A percentile compares a stretch with the other conserved stretches of the same genome.
phyloP scores from a whole-genome alignment of 139 green algal species.

The Mychonastes homosphaera region DNA sequence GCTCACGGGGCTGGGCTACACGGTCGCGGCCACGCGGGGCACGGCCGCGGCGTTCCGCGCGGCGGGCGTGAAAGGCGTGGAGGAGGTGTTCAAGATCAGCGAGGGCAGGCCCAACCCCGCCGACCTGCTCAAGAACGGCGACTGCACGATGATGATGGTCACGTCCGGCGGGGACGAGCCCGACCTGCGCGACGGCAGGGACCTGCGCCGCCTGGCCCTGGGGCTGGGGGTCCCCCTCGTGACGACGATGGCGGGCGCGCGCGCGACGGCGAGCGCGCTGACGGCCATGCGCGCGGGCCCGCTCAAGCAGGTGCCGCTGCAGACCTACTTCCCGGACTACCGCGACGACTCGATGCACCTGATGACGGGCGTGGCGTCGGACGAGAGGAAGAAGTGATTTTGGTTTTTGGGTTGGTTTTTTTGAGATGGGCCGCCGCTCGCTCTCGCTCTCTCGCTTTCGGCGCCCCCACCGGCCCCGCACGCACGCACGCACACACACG shows the following conservation, averaged over 20 bases:
- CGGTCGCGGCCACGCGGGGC: constrained; percentile 75
- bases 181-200: constrained; percentile 85
- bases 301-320: constrained; percentile 64
- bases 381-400: too few species aligned
- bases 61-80: constrained; percentile 26
- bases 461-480: too few species aligned
- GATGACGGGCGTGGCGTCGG: too few species aligned
- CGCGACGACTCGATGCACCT: constrained; percentile 30
- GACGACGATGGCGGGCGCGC: constrained; percentile 84
- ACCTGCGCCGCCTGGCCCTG: constrained; percentile 81
- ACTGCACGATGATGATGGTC: constrained; percentile 89
- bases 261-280: constrained; percentile 75
- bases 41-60: constrained; percentile 57
- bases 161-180: constrained; percentile 76
- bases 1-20: constrained; percentile 78
- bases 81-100: constrained; percentile 92
- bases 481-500: too few species aligned
- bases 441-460: too few species aligned
- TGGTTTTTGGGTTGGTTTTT: too few species aligned
- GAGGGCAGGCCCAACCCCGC: constrained; percentile 73
- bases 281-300: constrained; percentile 55
- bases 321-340: constrained; percentile 52
- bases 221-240: constrained; percentile 83
- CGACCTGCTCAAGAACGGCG: constrained; percentile 72
- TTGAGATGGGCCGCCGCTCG: too few species aligned